Conservation (phyloP, 2,329 filamentous ascomycete species). For the Helotiales sp. region DNA sequence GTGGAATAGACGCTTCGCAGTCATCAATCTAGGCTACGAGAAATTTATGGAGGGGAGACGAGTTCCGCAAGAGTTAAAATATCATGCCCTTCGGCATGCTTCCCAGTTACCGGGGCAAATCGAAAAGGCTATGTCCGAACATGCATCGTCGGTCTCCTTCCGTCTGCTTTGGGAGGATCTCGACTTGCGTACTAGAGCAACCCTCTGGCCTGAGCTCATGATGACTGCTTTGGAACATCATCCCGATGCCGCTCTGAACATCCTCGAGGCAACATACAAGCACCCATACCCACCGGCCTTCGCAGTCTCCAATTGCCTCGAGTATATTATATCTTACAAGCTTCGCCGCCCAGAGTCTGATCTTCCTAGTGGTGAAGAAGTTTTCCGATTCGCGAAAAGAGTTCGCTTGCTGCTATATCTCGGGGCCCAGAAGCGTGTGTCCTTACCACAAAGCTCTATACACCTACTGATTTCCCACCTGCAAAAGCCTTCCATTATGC, state of each 20-base stretch:
- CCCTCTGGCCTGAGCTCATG: slow-evolving; percentile 27
- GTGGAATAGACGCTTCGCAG: slow-evolving; percentile 18
- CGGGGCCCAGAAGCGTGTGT: background rate
- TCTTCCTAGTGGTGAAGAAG: background rate
- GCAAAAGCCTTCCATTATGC: slow-evolving; percentile 18
- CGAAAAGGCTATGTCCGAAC: background rate
- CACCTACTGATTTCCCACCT: slow-evolving; percentile 23
- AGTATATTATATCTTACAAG: slow-evolving; percentile 25
- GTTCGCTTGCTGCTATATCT: background rate
- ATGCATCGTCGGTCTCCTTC: slow-evolving; percentile 1
- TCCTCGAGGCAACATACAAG: slow-evolving; percentile 26
- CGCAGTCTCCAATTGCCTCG: slow-evolving; percentile 25
- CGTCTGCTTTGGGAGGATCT: slow-evolving; percentile 12
- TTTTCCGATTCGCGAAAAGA: background rate
- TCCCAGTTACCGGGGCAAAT: background rate
- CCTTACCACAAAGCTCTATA: slow-evolving; percentile 22
- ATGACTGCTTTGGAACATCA: slow-evolving; percentile 14
- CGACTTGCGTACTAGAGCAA: background rate
- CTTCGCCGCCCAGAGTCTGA: slow-evolving; percentile 6
- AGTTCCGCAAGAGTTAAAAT: background rate
- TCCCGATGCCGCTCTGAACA: slow-evolving; percentile 24
- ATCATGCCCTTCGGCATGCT: background rate
- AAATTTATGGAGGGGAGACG: background rate
- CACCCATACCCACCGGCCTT: slow-evolving; percentile 22
- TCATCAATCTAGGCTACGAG: slow-evolving; percentile 11